Evolutionary conservation across 176 grass and related monocot genomes (phyloP), one percentile per base, ranked within the genome.

Genomic region (Musa itinerans): DNA sequence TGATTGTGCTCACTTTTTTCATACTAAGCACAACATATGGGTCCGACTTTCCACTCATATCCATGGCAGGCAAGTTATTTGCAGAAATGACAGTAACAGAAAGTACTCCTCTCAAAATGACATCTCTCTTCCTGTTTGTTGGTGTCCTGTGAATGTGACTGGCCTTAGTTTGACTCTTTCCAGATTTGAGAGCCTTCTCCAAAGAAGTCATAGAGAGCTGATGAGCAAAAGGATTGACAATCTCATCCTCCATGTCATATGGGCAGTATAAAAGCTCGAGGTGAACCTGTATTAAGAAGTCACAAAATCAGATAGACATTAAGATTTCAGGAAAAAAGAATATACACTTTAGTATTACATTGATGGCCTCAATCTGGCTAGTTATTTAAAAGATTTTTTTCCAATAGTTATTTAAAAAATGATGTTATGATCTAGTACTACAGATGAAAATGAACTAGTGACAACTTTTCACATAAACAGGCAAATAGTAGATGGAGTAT

Each of bases 41-140:
- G 57, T 98, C 95, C 61, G 95, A 84, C 79, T 87, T 98, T 79
- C 90, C 95, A 86, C 88, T 92, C 57, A 98, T 83, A 83, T 98
- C 95, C 90, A 91, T 98, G 54, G 86, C 78, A 78, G 95, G 95
- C 84, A 98, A 85, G 59, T 93, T 90, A 74, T 98, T 90, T 71
- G 82, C 90, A 19, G 90, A 98, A 81, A 98, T 87, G 78, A 98
- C 88, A 16, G 90, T 93, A 52, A 91, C 88, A 20, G 90, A 98
- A 53, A 98, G 89, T 29, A 98, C 95, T 43, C 95, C 95, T 87
- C 95, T 91, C 72, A 75, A 74, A 80, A 98, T 98, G 72, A 98
- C 83, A 85, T 98, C 95, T 58, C 76, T 93, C 82, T 93, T 98
- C 63, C 84, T 89, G 72, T 89, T 81, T 63, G 83, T 83, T 53